Conservation (phyloP, 2,329 filamentous ascomycete genomes). For the Pseudocercospora vitis region DNA sequence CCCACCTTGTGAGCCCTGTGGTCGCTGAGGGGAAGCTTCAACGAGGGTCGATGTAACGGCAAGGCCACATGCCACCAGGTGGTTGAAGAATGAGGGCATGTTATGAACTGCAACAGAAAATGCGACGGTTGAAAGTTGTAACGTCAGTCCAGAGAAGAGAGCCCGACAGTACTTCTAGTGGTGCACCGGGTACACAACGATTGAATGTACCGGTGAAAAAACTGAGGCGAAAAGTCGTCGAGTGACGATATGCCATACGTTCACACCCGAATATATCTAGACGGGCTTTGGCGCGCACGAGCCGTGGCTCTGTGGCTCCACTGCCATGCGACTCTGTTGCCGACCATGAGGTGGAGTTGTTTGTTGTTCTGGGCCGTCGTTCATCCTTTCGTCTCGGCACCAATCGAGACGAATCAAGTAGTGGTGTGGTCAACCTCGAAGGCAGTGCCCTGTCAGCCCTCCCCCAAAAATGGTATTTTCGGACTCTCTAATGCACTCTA, state of each 20-base stretch:
- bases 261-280: neutral
- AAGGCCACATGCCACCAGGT: constrained; percentile 14
- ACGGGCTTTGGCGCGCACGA: neutral
- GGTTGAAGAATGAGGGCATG: constrained; percentile 4
- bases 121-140: neutral
- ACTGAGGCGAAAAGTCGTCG: too few relatives aligned
- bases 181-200: constrained; percentile 6
- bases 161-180: neutral
- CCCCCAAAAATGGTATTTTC: constrained; percentile 1
- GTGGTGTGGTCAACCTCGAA: neutral
- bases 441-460: constrained; percentile 7
- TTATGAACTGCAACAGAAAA: neutral
- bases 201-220: neutral
- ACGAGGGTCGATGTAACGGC: constrained; percentile 14
- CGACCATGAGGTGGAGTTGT: too few relatives aligned
- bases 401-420: neutral
- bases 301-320: neutral
- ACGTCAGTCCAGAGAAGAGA: neutral
- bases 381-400: too few relatives aligned
- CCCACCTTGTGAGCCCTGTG: neutral
- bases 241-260: too few relatives aligned
- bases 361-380: too few relatives aligned
- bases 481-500: neutral
- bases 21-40: constrained; percentile 13
- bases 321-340: constrained; percentile 1